Base-by-base conservation (phyloP, 305 asterid genomes). In the Fraxinus ornus region DNA sequence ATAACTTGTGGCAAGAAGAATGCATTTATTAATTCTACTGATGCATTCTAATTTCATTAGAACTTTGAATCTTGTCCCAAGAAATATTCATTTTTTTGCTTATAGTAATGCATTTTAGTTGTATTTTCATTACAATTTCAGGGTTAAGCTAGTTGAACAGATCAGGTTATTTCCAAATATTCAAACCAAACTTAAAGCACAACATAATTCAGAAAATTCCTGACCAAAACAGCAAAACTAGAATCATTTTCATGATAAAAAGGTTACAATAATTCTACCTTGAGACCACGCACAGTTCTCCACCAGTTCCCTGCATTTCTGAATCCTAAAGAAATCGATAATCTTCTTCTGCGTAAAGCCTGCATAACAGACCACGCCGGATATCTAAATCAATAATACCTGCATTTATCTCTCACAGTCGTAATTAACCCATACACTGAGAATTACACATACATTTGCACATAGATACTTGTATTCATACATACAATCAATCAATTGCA, bases 281-380 rank as follows among this genome's bases (percentile, higher is more conserved):
- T 90, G 93, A 85, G 88, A 57, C 36, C 93, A 88, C 75, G 84
- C 77, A 81, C 84, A 86, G 70, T 84, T 84, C 88, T 84, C 82
- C 74, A 32, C 72, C 81, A 81, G 57, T 77, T 90, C 85, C 78
- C 77, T 84, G 76, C 84, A 82, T 87, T 89, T 91, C 93, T 93
- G 88, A 88, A 94, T 88, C 85, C 89, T 85, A 77, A 94, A 94
- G 83, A 94, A 94, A 70, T 91, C 93, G 0, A 85, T 83, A 64
- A 94, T 92, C 89, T 83, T 93, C 90, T 84, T 94, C 91, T 91
- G 92, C 2, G 95, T 86, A 84, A 92, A 91, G 87, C 93, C 97
- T 93, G 88, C 82, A 83, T 78, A 17, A 35, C 19, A 21, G 30
- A 9, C 76, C 44, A 71, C 17, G 24, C 22, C 24, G 9, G 22